These are phyloP conservation scores for Dioscorea alata DNA, from an alignment of 106 monocot genomes.

Conservation along the genomic window DNA sequence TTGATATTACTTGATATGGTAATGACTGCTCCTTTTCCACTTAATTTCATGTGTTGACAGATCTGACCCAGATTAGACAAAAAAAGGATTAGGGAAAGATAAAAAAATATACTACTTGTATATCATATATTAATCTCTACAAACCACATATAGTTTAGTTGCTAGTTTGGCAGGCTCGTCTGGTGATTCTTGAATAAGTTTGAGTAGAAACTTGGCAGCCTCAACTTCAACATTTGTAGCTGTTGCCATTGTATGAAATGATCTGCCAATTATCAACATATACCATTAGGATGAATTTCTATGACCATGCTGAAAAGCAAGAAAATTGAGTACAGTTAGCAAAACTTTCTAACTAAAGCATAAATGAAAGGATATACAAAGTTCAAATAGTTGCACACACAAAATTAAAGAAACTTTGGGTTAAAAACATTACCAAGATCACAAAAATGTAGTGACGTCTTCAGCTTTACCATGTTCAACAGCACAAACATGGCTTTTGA, in stretches of 20 bases:
- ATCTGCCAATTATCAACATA: background rate
- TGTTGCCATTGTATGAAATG: conserved; percentile 48
- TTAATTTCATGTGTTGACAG: conserved; percentile 76
- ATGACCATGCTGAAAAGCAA: too few species aligned
- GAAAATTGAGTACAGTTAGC: too few species aligned
- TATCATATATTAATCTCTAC: background rate
- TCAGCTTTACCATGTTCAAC: too few species aligned
- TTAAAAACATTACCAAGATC: too few species aligned
- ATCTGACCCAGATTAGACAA: conserved; percentile 35
- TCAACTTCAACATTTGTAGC: conserved; percentile 86
- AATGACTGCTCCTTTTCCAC: conserved; percentile 79
- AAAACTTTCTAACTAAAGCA: too few species aligned
- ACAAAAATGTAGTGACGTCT: too few species aligned
- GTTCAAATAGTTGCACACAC: too few species aligned
- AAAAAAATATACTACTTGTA: too few species aligned
- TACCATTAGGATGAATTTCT: too few species aligned
- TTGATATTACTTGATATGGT: conserved; percentile 83
- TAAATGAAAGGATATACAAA: too few species aligned
- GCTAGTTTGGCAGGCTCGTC: conserved; percentile 95
- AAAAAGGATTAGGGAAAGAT: background rate
- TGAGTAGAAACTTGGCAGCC: conserved; percentile 90
- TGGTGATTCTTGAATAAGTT: conserved; percentile 93
- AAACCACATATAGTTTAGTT: conserved; percentile 89
- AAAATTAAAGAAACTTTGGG: too few species aligned
- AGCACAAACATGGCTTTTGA: too few species aligned